Conservation (phyloP, 2,329 filamentous ascomycete genomes). For the Sphaerulina populicola region DNA sequence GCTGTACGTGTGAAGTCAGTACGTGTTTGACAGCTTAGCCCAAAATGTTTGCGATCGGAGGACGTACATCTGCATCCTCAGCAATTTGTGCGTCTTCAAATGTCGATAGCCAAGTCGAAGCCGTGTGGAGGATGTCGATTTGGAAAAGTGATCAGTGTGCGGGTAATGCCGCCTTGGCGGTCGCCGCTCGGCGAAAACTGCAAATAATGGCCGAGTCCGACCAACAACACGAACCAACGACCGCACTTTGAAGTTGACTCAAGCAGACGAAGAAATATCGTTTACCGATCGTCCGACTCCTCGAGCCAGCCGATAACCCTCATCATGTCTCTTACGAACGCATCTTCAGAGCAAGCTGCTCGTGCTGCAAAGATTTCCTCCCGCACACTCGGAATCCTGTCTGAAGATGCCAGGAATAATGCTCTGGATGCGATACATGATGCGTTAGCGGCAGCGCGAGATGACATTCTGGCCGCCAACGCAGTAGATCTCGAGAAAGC, state of each 20-base stretch:
- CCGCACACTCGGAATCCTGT: constrained; percentile 70
- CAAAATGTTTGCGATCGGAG: too few species aligned
- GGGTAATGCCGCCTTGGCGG: too few species aligned
- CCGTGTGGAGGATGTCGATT: too few species aligned
- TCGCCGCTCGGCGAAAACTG: too few species aligned
- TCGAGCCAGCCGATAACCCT: neutral
- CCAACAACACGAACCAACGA: too few species aligned
- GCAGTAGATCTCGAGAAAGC: constrained; percentile 70
- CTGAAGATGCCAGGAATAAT: constrained; percentile 67
- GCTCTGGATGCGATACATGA: constrained; percentile 75
- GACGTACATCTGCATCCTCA: too few species aligned
- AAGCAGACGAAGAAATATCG: neutral
- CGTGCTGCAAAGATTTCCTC: constrained; percentile 72
- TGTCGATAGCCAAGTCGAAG: too few species aligned
- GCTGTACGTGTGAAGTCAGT: too few species aligned
- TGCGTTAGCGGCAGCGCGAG: constrained; percentile 61
- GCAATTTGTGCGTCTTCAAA: too few species aligned
- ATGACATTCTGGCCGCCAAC: constrained; percentile 79
- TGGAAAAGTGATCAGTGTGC: too few species aligned
- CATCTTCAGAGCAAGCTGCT: constrained; percentile 68
- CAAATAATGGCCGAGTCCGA: too few species aligned
- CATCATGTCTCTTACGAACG: constrained; percentile 83
- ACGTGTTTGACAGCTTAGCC: constrained; percentile 52
- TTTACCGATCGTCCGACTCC: neutral
- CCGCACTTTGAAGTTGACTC: neutral